phyloP scores from a whole-genome alignment of 2,329 filamentous ascomycete species.

The Pestalotiopsis sp. region DNA sequence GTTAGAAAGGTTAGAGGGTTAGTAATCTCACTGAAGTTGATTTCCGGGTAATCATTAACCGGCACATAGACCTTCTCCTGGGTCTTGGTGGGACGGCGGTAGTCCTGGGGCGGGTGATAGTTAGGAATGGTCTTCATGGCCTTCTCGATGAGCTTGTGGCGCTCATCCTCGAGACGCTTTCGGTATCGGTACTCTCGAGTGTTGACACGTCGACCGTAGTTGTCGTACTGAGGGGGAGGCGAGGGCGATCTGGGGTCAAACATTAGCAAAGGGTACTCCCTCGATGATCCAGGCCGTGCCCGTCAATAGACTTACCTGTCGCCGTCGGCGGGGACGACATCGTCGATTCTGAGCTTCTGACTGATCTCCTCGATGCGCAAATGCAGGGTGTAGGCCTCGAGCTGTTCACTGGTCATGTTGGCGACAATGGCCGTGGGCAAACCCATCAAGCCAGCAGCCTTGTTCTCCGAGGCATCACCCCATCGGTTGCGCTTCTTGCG shows the following conservation, averaged over 20 bases:
- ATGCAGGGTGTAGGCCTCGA: slow-evolving; percentile 95
- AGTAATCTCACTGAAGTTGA: slow-evolving; percentile 99
- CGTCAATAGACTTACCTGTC: slow-evolving; percentile 72
- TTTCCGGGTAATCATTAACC: slow-evolving; percentile 99
- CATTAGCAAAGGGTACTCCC: not conserved
- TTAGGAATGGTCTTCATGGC: slow-evolving; percentile 99
- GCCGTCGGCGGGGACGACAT: slow-evolving; percentile 95
- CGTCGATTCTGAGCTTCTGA: slow-evolving; percentile 98
- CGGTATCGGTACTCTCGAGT: slow-evolving; percentile 98
- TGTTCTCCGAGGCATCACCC: slow-evolving; percentile 97
- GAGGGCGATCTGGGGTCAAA: slow-evolving; percentile 76
- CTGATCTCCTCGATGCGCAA: slow-evolving; percentile 98
- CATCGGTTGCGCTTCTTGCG: slow-evolving; percentile 99
- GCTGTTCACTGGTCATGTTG: slow-evolving; percentile 97
- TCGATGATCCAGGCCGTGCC: not conserved
- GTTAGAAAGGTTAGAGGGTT: slow-evolving; percentile 91
- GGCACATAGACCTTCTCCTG: slow-evolving; percentile 99
- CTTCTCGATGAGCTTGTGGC: slow-evolving; percentile 97
- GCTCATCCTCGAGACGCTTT: slow-evolving; percentile 97
- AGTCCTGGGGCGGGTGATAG: slow-evolving; percentile 98
- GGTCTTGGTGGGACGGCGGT: slow-evolving; percentile 98
- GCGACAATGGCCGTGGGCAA: slow-evolving; percentile 94
- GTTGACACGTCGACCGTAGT: slow-evolving; percentile 98
- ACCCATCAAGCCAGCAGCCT: slow-evolving; percentile 97
- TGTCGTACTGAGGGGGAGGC: slow-evolving; percentile 96